A percentile compares a stretch with the other conserved stretches of the same genome.
phyloP scores from a whole-genome alignment of 495 filamentous ascomycete species.

The Aspergillus sclerotioniger region DNA sequence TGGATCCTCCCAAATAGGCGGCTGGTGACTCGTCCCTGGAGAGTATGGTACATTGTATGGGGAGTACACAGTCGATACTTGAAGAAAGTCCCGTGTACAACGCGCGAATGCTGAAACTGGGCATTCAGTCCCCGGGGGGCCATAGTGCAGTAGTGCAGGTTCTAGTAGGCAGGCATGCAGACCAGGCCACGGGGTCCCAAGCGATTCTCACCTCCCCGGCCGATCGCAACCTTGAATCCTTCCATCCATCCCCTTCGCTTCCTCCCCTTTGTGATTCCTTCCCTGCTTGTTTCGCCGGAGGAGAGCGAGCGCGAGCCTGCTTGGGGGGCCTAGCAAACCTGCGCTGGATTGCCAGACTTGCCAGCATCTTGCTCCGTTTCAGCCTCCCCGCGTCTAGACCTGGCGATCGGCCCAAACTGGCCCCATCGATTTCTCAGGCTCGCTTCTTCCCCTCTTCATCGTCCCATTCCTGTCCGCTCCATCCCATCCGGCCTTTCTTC shows the following conservation, averaged over 20 bases:
- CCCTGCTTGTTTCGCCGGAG: too few relatives aligned
- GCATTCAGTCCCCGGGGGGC: background rate
- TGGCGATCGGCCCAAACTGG: conserved; percentile 23
- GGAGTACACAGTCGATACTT: background rate
- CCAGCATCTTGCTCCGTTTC: conserved; percentile 9
- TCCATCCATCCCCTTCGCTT: too few relatives aligned
- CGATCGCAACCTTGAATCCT: too few relatives aligned
- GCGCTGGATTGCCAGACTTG: too few relatives aligned
- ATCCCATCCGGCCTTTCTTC: background rate
- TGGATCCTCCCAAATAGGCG: background rate
- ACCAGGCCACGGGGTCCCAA: too few relatives aligned
- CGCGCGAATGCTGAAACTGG: background rate
- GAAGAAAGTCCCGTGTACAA: too few relatives aligned
- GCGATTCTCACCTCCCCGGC: too few relatives aligned
- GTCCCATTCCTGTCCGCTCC: conserved; percentile 3
- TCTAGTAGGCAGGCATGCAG: too few relatives aligned
- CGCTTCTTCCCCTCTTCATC: conserved; percentile 18
- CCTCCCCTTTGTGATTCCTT: too few relatives aligned
- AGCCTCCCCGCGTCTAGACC: conserved; percentile 28
- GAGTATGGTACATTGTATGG: background rate
- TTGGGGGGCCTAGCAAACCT: too few relatives aligned
- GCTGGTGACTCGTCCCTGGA: background rate
- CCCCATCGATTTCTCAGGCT: conserved; percentile 20
- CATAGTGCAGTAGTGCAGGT: background rate
- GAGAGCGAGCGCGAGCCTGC: too few relatives aligned